These are phyloP conservation scores for Wilcoxina mikolae DNA, from an alignment of 495 filamentous ascomycete species.

Conservation along the genomic window DNA sequence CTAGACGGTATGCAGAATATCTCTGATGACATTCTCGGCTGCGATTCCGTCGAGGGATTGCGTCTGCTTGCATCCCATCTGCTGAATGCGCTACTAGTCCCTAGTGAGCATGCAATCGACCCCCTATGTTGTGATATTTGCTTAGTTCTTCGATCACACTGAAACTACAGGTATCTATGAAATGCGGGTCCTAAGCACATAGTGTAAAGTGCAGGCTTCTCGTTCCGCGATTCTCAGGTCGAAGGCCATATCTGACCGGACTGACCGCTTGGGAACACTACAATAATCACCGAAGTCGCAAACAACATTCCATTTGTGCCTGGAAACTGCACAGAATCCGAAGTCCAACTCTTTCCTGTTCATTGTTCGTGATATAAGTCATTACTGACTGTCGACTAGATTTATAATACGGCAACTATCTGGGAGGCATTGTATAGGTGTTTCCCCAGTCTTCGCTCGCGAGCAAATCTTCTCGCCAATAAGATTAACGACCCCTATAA, in stretches of 20 bases:
- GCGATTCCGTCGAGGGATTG: not conserved
- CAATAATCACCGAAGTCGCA: not conserved
- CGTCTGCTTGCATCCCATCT: constrained; percentile 4
- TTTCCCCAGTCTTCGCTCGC: constrained; percentile 4
- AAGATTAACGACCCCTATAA: not conserved
- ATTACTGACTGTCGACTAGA: not conserved
- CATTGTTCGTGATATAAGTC: too few species aligned
- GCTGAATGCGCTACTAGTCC: not conserved
- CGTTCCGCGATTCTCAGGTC: too few species aligned
- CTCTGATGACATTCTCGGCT: not conserved
- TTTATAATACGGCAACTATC: not conserved
- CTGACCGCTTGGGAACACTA: too few species aligned
- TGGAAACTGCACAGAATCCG: not conserved
- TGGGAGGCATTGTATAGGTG: constrained; percentile 7
- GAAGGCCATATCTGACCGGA: too few species aligned
- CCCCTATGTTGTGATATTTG: too few species aligned
- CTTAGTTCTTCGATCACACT: too few species aligned
- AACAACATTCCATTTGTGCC: not conserved
- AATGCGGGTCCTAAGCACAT: too few species aligned
- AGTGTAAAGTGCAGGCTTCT: too few species aligned
- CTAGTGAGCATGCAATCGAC: constrained; percentile 1
- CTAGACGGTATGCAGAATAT: not conserved
- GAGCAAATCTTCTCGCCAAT: not conserved
- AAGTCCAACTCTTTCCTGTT: too few species aligned
- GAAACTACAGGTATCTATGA: too few species aligned